phyloP scores from a whole-genome alignment of 768 basidiomycete species.

The Pleurotus salmoneostramineus region DNA sequence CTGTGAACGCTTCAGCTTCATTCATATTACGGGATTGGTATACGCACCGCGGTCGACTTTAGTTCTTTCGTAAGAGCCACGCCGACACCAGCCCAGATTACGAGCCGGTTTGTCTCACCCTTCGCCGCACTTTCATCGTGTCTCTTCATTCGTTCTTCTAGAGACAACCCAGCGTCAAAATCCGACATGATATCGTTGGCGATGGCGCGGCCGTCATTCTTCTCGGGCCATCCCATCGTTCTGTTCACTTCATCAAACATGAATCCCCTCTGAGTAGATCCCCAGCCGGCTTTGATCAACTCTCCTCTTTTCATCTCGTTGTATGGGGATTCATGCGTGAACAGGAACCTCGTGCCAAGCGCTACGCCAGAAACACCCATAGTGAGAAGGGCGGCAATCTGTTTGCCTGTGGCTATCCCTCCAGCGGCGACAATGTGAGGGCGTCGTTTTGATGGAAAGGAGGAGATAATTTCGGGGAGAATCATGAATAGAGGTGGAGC shows the following conservation, averaged over 20 bases:
- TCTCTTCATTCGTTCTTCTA: constrained; percentile 24
- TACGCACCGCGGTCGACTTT: constrained; percentile 21
- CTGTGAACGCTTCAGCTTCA: not conserved
- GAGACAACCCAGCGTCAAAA: constrained; percentile 21
- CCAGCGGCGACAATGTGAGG: constrained; percentile 59
- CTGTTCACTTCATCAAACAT: constrained; percentile 40
- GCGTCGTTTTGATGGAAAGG: constrained; percentile 21
- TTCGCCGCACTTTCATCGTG: constrained; percentile 24
- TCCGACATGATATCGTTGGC: constrained; percentile 31
- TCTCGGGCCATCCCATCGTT: constrained; percentile 37
- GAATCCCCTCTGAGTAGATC: constrained; percentile 34
- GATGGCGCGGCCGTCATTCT: constrained; percentile 42
- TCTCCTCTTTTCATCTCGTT: constrained; percentile 17
- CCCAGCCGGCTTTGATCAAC: constrained; percentile 18
- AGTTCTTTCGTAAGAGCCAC: constrained; percentile 32
- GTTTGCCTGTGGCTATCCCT: constrained; percentile 48
- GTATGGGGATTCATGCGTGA: constrained; percentile 42
- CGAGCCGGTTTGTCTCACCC: constrained; percentile 24
- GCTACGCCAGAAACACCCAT: constrained; percentile 53
- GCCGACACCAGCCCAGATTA: constrained; percentile 42
- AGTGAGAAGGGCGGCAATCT: constrained; percentile 46
- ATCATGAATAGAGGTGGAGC: constrained; percentile 45
- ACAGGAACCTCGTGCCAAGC: constrained; percentile 56
- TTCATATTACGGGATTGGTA: not conserved
- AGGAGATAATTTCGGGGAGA: constrained; percentile 39